Evolutionary conservation across 169 alveolate species (phyloP), one percentile per base, ranked within the genome.

Genomic region (Cryptosporidium andersoni): DNA sequence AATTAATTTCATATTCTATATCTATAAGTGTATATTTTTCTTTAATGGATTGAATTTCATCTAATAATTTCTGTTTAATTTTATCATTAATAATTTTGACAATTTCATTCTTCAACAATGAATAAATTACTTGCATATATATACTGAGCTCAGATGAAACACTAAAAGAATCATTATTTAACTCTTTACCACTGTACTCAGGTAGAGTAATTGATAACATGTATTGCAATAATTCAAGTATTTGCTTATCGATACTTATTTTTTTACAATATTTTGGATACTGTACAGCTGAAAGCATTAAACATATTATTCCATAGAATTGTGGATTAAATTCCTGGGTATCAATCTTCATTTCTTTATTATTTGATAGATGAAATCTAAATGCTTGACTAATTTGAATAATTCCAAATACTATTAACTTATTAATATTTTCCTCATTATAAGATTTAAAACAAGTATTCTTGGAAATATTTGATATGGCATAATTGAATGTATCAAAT

Each of bases 241-340:
- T 2, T n/a, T 9, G 40, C 36, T 34, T 55, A 4, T 34, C 60
- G 25, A 74, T 58, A 42, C 39, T 39, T 0, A 74, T 25, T 58
- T 74, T 74, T 58, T 43, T 74, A 42, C 42, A 45, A 45, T 74
- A 63, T 37, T 52, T 74, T 25, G 85, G 85, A 47, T 45, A 74
- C 9, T 34, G 55, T 9, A 43, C 11, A 42, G 34, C 14, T 7
- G 60, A 34, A 14, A 43, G 40, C 25, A 34, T 58, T 0, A 74
- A 64, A 6, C 62, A 74, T 45, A 74, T 9, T 58, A 74, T 37
- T 16, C 85, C 85, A 16, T 74, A 74, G 11, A 74, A n/a, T 47
- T 58, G 55, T 25, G 85, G 60, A 25, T 74, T 58, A 1, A 60
- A 58, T 11, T 2, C 60, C 36, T 45, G 47, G 43, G 39, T 56